Percentiles rank a stretch among this genome's conserved stretches.
These are phyloP conservation scores for Oryza glumipatula DNA, from an alignment of 176 grass and related monocot genomes.

Conservation along the genomic window DNA sequence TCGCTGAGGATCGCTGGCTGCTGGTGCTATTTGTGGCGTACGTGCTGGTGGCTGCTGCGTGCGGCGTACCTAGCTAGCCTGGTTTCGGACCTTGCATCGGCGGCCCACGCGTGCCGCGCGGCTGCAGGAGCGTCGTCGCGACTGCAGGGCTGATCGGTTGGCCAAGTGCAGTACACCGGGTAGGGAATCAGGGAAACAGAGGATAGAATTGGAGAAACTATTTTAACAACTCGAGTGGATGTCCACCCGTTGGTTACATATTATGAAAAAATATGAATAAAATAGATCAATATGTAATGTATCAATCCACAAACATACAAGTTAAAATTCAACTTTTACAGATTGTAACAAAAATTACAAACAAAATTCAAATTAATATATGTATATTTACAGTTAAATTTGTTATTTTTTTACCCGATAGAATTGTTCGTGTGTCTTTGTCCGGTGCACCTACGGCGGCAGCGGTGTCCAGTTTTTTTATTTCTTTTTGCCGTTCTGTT, in stretches of 20 bases:
- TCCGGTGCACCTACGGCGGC: neutral
- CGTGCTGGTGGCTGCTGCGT: too few species aligned
- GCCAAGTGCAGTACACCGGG: slow-evolving; percentile 6
- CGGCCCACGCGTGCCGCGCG: neutral
- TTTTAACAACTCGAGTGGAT: too few species aligned
- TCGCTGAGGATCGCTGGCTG: neutral
- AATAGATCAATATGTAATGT: too few species aligned
- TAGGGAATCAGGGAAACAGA: neutral
- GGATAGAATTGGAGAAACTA: neutral
- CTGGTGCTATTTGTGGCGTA: neutral
- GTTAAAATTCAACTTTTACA: too few species aligned
- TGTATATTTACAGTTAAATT: too few species aligned
- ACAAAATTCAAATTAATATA: too few species aligned
- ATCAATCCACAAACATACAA: too few species aligned
- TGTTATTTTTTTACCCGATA: neutral
- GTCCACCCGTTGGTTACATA: too few species aligned
- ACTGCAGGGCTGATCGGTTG: too few species aligned
- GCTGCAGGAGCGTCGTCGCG: too few species aligned
- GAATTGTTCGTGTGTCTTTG: neutral
- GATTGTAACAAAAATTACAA: too few species aligned
- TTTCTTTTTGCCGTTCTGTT: neutral
- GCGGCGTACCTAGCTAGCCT: neutral
- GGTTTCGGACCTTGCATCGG: neutral
- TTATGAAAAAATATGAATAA: too few species aligned
- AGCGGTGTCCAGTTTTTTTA: neutral